Percentiles rank a stretch among this genome's conserved stretches.
phyloP scores from a whole-genome alignment of 352 stramenopile genomes.

The Phytophthora colocasiae region DNA sequence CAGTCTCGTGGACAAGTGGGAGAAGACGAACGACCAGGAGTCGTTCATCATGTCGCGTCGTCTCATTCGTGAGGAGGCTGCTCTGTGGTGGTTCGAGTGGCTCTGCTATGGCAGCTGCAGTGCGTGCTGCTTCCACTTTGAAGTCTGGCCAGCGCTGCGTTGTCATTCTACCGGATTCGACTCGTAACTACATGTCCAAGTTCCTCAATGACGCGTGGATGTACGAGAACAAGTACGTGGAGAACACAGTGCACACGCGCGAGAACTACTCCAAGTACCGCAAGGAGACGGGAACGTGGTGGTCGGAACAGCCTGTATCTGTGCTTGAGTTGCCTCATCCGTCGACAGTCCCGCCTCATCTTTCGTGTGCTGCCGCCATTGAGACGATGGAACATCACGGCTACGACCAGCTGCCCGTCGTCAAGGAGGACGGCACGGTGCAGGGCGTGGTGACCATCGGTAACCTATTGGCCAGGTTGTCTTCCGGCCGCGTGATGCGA shows the following conservation, averaged over 20 bases:
- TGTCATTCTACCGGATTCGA: constrained; percentile 94
- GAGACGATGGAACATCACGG: constrained; percentile 93
- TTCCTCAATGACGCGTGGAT: constrained; percentile 96
- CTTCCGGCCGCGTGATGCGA: constrained; percentile 83
- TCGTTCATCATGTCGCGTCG: constrained; percentile 94
- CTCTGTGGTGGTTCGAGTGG: constrained; percentile 94
- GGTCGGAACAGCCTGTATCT: constrained; percentile 88
- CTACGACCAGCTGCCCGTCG: constrained; percentile 80
- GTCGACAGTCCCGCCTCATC: constrained; percentile 85
- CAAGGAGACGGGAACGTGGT: constrained; percentile 90
- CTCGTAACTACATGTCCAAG: constrained; percentile 99
- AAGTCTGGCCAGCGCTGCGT: constrained; percentile 92
- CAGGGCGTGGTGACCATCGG: constrained; percentile 96
- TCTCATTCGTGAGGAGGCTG: constrained; percentile 95
- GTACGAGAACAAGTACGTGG: constrained; percentile 79
- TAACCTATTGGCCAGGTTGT: constrained; percentile 93
- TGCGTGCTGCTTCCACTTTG: constrained; percentile 84
- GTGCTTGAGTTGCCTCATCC: constrained; percentile 81
- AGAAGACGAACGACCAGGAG: constrained; percentile 95
- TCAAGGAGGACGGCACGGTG: constrained; percentile 75
- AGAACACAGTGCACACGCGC: constrained; percentile 70
- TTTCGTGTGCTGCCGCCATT: constrained; percentile 93
- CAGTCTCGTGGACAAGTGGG: constrained; percentile 92
- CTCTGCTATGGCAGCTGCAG: constrained; percentile 81
- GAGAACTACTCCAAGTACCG: constrained; percentile 76